Conservation (phyloP, 176 grass and related monocot species). For the Avena insularis region DNA sequence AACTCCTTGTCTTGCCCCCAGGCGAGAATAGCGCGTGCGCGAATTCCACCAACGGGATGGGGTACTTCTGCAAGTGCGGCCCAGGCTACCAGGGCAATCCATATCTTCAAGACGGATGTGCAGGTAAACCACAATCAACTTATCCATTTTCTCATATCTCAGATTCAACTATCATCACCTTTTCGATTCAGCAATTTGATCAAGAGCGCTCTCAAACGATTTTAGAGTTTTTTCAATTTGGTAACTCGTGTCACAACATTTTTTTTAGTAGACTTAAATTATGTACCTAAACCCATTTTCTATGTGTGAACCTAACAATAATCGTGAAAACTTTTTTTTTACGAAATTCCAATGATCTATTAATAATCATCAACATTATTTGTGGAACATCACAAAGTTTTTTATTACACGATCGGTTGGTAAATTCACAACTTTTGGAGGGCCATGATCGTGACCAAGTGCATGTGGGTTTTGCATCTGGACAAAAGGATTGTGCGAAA, state of each 20-base stretch:
- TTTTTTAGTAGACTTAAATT: too few relatives aligned
- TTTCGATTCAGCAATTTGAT: too few relatives aligned
- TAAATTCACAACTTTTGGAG: background rate
- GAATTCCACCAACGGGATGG: slow-evolving; percentile 12
- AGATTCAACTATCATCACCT: too few relatives aligned
- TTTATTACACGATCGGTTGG: background rate
- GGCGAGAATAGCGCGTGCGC: background rate
- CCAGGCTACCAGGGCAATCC: slow-evolving; percentile 25
- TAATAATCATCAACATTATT: background rate
- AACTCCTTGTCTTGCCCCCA: background rate
- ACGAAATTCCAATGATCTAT: too few relatives aligned
- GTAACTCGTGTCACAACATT: too few relatives aligned
- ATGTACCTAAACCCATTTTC: too few relatives aligned
- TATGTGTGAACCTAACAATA: too few relatives aligned
- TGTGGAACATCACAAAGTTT: background rate
- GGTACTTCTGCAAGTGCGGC: slow-evolving; percentile 22
- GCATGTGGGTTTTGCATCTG: background rate
- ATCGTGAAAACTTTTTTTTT: too few relatives aligned
- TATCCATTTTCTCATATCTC: too few relatives aligned
- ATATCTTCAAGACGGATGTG: background rate
- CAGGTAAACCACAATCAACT: background rate
- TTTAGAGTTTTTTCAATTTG: too few relatives aligned
- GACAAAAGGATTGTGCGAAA: background rate
- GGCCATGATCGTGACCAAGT: background rate
- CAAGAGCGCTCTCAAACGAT: too few relatives aligned